These are phyloP conservation scores for Leptographium lundbergii DNA, from an alignment of 2,329 filamentous ascomycete genomes.

Conservation along the genomic window DNA sequence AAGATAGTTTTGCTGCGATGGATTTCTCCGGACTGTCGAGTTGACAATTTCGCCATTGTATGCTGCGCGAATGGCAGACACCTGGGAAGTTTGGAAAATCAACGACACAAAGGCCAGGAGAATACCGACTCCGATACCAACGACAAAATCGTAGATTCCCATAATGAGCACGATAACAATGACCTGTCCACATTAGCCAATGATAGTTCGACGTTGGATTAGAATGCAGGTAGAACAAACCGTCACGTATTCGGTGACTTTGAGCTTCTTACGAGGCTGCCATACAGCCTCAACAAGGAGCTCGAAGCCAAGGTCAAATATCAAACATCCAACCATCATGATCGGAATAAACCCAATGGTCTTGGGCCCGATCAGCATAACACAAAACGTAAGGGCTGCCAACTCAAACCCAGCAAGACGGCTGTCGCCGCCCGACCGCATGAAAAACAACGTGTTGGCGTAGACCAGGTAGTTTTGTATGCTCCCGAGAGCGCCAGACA, in stretches of 20 bases:
- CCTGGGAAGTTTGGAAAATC: conserved; percentile 80
- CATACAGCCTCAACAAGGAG: conserved; percentile 79
- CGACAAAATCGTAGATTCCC: conserved; percentile 93
- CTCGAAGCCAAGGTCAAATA: conserved; percentile 91
- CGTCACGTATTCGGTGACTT: conserved; percentile 78
- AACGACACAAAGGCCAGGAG: conserved; percentile 82
- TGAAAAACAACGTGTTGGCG: conserved; percentile 94
- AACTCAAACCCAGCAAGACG: conserved; percentile 78
- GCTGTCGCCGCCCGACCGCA: conserved; percentile 79
- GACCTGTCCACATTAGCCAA: conserved; percentile 33
- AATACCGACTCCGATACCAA: conserved; percentile 85
- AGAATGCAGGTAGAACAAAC: conserved; percentile 28
- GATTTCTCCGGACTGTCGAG: conserved; percentile 85
- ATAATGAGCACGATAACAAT: conserved; percentile 86
- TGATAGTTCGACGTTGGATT: conserved; percentile 12
- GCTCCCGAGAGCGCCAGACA: conserved; percentile 77
- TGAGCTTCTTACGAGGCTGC: conserved; percentile 78
- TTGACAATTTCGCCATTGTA: conserved; percentile 82
- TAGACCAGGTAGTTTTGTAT: conserved; percentile 97
- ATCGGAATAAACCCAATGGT: conserved; percentile 92
- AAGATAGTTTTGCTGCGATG: conserved; percentile 77
- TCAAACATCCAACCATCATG: conserved; percentile 91
- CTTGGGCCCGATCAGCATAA: conserved; percentile 75
- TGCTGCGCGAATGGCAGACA: conserved; percentile 79
- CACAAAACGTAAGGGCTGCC: conserved; percentile 63